Evolutionary conservation across 805 yeast species (phyloP).

Genomic region (Hanseniaspora vineae): DNA sequence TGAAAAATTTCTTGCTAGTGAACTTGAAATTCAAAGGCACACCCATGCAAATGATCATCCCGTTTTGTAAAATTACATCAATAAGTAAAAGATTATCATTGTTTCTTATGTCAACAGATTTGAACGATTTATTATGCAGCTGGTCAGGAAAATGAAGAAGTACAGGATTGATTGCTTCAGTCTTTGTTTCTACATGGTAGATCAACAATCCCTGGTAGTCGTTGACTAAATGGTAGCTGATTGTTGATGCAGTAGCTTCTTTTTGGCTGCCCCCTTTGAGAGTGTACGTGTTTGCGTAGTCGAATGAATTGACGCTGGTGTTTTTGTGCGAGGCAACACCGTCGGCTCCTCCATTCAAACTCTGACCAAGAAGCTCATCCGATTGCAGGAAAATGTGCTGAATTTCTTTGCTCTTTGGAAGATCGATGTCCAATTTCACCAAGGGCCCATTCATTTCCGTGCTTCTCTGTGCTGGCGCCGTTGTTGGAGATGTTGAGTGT

Average conservation of each 20-base stretch:
- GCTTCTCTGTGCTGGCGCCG: constrained; percentile 16
- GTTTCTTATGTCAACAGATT: constrained; percentile 9
- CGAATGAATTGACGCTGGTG: background rate
- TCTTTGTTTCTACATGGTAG: constrained; percentile 13
- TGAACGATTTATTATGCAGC: constrained; percentile 16
- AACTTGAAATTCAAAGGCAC: constrained; percentile 16
- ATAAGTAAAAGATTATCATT: constrained; percentile 7
- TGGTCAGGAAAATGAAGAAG: constrained; percentile 15
- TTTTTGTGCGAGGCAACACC: background rate
- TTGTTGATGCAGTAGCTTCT: constrained; percentile 9
- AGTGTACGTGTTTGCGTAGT: background rate
- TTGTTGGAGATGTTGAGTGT: too few species aligned
- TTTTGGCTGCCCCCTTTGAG: background rate
- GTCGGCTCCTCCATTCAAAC: too few species aligned
- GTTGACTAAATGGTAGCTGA: constrained; percentile 17
- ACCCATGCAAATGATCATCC: constrained; percentile 11
- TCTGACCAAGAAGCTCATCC: background rate
- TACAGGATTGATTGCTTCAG: constrained; percentile 11
- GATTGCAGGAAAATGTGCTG: background rate
- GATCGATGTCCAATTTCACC: background rate
- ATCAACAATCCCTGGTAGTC: constrained; percentile 12
- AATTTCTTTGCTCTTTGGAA: background rate
- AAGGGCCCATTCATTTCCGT: constrained; percentile 16
- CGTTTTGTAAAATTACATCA: constrained; percentile 17
- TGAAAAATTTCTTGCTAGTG: constrained; percentile 41